Base-by-base conservation (phyloP, 495 filamentous ascomycete genomes). In the Trypethelium eluteriae region DNA sequence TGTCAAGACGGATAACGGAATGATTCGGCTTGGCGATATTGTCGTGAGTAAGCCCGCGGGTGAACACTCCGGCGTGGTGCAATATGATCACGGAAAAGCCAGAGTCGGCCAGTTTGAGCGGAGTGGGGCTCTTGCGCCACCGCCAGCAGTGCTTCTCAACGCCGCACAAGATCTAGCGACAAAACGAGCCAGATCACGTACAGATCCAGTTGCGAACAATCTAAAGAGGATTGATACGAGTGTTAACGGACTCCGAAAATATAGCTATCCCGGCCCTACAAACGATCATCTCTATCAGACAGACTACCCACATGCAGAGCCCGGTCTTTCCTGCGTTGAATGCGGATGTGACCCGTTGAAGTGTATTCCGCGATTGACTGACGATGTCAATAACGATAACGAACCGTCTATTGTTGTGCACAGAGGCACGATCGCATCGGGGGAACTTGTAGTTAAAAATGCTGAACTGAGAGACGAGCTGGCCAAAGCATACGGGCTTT, bases 1-100 rank as follows among this genome's bases (percentile, higher is more conserved):
- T 25, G 65, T 53, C 34, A 67, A 39, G 34, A 70, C 64, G 5
- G 39, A 63, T 12, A 72, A 76, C 7, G 65, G 39, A 12, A 44
- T 67, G 16, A 74, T 79, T 36, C 72, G 75, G 7, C 71, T 80
- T 1, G 77, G 78, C 10, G 76, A 79, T 71, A 67, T 80, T 3
- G 76, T 79, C 0, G 72, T 79, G 38, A 77, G 77, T 53, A 70
- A 76, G 56, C 75, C 74, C 3, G 57, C 34, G 35, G 66, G 66
- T 34, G 44, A 41, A 11, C 67, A 73, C 59, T 69, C 73, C 25
- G 76, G 75, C 0, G 75, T 74, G 0, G 53, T 79, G 2, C 76
- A 78, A 62, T 79, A 76, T 66, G 75, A 79, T 50, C 49, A 53
- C 49, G 49, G 49, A 53, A 53, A 53, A 53, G 49, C 16, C 49